Evolutionary conservation across 768 basidiomycete genomes (phyloP).

Genomic region (Scleroderma bovista): DNA sequence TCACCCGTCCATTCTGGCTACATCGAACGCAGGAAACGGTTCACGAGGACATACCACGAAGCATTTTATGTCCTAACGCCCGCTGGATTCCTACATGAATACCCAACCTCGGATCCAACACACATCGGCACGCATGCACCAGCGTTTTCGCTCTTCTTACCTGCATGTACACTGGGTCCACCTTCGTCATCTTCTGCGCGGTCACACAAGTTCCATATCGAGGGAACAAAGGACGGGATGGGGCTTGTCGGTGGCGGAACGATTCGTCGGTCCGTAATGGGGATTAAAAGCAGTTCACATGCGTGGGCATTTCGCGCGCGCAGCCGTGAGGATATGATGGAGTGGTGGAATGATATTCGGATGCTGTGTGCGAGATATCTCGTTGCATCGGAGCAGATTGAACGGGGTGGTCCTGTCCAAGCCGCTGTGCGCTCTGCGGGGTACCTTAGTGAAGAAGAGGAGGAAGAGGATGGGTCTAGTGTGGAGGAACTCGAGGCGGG

Average conservation of each 20-base stretch:
- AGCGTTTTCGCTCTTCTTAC: slow-evolving; percentile 84
- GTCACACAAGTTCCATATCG: slow-evolving; percentile 96
- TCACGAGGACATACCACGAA: slow-evolving; percentile 82
- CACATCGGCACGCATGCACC: slow-evolving; percentile 49
- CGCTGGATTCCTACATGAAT: slow-evolving; percentile 95
- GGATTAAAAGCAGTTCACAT: slow-evolving; percentile 38
- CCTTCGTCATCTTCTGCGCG: slow-evolving; percentile 62
- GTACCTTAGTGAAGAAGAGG: slow-evolving; percentile 78
- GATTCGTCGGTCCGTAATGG: slow-evolving; percentile 50
- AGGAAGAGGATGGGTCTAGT: slow-evolving; percentile 55
- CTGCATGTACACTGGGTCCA: slow-evolving; percentile 92
- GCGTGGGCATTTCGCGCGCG: slow-evolving; percentile 90
- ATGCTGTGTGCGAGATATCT: slow-evolving; percentile 93
- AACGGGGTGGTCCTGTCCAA: slow-evolving; percentile 86
- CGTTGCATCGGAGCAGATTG: slow-evolving; percentile 90
- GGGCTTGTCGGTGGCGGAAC: slow-evolving; percentile 34
- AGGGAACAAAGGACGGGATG: slow-evolving; percentile 78
- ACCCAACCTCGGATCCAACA: slow-evolving; percentile 68
- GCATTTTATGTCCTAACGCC: slow-evolving; percentile 90
- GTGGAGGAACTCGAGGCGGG: slow-evolving; percentile 20
- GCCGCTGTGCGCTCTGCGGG: slow-evolving; percentile 88
- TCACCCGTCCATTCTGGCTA: slow-evolving; percentile 83
- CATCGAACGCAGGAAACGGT: slow-evolving; percentile 93
- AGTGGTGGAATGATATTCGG: slow-evolving; percentile 98
- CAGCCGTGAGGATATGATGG: slow-evolving; percentile 96